Base-by-base conservation (phyloP, 139 green algal genomes). In the Bryopsis sp. region DNA sequence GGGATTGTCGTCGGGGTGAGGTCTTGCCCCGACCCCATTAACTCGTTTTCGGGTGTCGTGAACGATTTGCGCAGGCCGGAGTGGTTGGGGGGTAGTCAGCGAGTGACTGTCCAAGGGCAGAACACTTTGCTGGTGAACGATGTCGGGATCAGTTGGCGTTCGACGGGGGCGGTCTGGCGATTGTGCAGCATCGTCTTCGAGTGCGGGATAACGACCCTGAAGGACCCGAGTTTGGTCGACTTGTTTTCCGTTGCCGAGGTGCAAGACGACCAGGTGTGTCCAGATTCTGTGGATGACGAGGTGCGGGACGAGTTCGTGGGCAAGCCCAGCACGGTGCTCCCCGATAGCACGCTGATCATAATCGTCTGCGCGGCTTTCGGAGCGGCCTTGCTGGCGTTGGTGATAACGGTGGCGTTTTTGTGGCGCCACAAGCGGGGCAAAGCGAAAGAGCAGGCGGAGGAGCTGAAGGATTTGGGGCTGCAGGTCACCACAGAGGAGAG, bases 71-170 rank as follows among this genome's bases (percentile, higher is more conserved):
- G 5, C 7, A 26, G 59, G 7, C 59, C 59, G 29, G 33, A 4
- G 19, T 46, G 8, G 4, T 22, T 24, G 19, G 28, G 28, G 4
- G 59, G 59, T 29, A n/a, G 5, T 26, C 59, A 67, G 33, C 4
- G 7, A n/a, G 15, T 8, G 5, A 28, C 7, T 5, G 24, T 47
- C 24, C 59, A 39, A 5, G 59, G 33, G 24, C 31, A 7, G 7
- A 8, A 67, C 33, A n/a, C 59, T 7, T 7, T 67, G 29, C 59
- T 47, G 33, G 7, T 47, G 19, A 15, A 67, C 5, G 59, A 67
- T 47, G 31, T 67, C n/a, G 59, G 5, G 24, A 39, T 67, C 7
- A 7, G 5, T 26, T 67, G 50, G 50, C 6, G 4, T 28, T 26
- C 5, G 19, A n/a, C 24, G 7, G 7, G 33, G 39, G 59, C 33